phyloP scores from a whole-genome alignment of 768 basidiomycete genomes.

The Leccinellum albellum region DNA sequence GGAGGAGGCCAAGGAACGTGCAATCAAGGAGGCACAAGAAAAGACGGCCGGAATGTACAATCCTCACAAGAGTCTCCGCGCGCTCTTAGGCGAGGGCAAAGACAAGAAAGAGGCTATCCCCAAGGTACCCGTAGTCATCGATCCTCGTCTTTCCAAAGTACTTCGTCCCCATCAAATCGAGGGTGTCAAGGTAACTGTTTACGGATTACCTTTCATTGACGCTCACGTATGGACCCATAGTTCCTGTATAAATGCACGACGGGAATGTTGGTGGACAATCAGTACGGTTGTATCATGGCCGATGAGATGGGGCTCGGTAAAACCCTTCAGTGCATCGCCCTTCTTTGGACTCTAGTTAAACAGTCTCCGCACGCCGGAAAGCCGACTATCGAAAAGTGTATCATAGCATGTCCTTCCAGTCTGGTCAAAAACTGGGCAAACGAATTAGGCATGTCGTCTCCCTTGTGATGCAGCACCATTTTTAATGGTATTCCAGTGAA shows the following conservation, averaged over 20 bases:
- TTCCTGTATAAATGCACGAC: slow-evolving; percentile 95
- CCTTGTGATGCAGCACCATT: not conserved
- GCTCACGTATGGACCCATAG: slow-evolving; percentile 38
- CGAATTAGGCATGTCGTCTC: slow-evolving; percentile 69
- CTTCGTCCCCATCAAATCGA: slow-evolving; percentile 97
- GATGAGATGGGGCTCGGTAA: slow-evolving; percentile 99
- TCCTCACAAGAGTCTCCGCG: slow-evolving; percentile 88
- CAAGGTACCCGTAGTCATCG: slow-evolving; percentile 97
- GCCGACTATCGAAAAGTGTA: slow-evolving; percentile 91
- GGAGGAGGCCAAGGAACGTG: slow-evolving; percentile 64
- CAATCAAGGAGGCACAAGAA: slow-evolving; percentile 59
- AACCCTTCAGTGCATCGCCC: slow-evolving; percentile 92
- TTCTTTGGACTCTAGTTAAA: slow-evolving; percentile 92
- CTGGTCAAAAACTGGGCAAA: slow-evolving; percentile 99
- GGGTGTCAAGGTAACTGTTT: slow-evolving; percentile 80
- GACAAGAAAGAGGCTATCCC: slow-evolving; percentile 59
- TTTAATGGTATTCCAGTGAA: slow-evolving; percentile 54
- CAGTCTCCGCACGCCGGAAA: slow-evolving; percentile 89
- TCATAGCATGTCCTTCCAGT: slow-evolving; percentile 96
- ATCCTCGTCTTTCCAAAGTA: slow-evolving; percentile 81
- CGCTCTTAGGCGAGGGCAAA: slow-evolving; percentile 67
- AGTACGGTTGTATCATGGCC: slow-evolving; percentile 97
- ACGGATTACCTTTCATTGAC: not conserved
- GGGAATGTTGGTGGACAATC: slow-evolving; percentile 87
- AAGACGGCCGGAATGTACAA: slow-evolving; percentile 76